Evolutionary conservation across 306 rosid species (phyloP), one percentile per base, ranked within the genome.

Genomic region (Trifolium fragiferum): DNA sequence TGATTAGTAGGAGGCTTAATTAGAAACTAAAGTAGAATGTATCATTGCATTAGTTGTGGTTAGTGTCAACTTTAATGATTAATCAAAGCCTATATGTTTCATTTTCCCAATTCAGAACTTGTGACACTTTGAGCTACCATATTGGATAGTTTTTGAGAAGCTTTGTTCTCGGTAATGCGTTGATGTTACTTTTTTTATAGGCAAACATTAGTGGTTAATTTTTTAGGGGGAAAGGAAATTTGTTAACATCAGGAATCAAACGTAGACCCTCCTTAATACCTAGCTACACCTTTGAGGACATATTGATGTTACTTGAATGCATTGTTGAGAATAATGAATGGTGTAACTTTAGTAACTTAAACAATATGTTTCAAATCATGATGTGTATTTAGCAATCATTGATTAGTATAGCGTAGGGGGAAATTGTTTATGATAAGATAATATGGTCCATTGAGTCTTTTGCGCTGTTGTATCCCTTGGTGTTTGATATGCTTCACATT

Each of bases 1-100:
- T 46, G 53, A 76, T 53, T 77, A 58, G 49, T 72, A 43, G 70
- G 62, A 63, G 73, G 16, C 59, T 75, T 21, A 57, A 10, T 57
- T 57, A 35, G 33, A 57, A 61, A 55, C 30, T 70, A 65, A 68
- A 32, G 23, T 23, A 55, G 40, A 79, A 51, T 47, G 66, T 55
- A 7, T 0, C 44, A 15, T 8, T 32, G 66, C 73, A 7, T 0
- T 18, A n/a, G 2, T 32, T n/a, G 67, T 73, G 69, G 4, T 64
- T 64, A 65, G 18, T 19, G 40, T 40, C 16, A 38, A 38, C 25
- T 40, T 62, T 37, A 63, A 32, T 61, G 68, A 70, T 70, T 65
- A 46, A 70, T 46, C 18, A 18, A 51, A 54, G 69, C 55, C 20
- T 63, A 9, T 73, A 0, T 10, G n/a, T 35, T 57, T 38, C 13